A percentile compares a stretch with the other conserved stretches of the same genome.
phyloP scores from a whole-genome alignment of 768 basidiomycete genomes.

The Phaffia tasmanica region DNA sequence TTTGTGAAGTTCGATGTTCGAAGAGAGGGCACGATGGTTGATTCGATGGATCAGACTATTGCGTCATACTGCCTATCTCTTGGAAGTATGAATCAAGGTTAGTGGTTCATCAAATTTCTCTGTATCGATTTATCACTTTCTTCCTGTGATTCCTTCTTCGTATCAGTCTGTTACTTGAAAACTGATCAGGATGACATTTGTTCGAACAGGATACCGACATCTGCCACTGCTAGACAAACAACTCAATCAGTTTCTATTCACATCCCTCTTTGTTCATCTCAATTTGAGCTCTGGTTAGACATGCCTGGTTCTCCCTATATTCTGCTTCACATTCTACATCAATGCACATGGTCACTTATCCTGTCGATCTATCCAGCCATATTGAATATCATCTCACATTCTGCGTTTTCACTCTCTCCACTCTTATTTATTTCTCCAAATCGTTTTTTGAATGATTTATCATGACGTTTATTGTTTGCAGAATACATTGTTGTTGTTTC shows the following conservation, averaged over 20 bases:
- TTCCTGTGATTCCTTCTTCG: not conserved
- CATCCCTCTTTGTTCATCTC: constrained; percentile 76
- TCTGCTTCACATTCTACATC: too few relatives aligned
- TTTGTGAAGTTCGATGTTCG: constrained; percentile 71
- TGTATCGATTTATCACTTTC: not conserved
- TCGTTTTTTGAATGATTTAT: too few relatives aligned
- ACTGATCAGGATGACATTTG: not conserved
- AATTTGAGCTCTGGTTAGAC: constrained; percentile 36
- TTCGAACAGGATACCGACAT: constrained; percentile 64
- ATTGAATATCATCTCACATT: too few relatives aligned
- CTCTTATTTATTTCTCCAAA: too few relatives aligned
- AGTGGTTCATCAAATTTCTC: constrained; percentile 29
- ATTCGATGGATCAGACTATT: constrained; percentile 53
- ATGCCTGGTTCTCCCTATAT: too few relatives aligned
- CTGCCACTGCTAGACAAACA: constrained; percentile 79
- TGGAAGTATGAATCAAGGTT: constrained; percentile 62
- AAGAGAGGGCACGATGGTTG: constrained; percentile 48
- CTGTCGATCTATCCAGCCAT: too few relatives aligned
- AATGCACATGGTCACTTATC: too few relatives aligned
- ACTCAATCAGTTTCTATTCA: constrained; percentile 78
- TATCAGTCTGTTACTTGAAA: not conserved
- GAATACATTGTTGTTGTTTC: too few relatives aligned
- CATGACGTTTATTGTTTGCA: too few relatives aligned
- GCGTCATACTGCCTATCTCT: constrained; percentile 65
- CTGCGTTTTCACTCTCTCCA: too few relatives aligned